These are phyloP conservation scores for Fragosphaeria purpurea DNA, from an alignment of 2,329 filamentous ascomycete species.

Conservation along the genomic window DNA sequence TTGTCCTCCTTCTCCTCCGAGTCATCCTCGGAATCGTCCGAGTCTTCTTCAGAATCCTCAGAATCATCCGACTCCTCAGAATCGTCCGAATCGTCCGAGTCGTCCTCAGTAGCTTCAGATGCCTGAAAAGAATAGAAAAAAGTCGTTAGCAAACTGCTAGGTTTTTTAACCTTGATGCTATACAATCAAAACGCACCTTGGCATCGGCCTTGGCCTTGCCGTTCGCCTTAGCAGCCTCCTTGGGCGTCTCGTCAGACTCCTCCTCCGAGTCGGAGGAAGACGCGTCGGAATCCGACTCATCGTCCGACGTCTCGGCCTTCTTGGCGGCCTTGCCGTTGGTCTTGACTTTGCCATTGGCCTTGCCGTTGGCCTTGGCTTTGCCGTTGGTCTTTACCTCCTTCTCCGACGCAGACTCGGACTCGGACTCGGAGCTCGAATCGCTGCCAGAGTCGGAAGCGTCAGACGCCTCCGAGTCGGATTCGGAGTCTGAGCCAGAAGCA, in stretches of 20 bases:
- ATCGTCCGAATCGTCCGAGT: constrained; percentile 24
- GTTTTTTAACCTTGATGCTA: too few species aligned
- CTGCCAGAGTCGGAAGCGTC: constrained; percentile 4
- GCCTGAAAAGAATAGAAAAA: constrained; percentile 9
- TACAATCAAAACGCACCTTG: too few species aligned
- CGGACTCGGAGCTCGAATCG: constrained; percentile 16
- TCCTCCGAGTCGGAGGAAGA: constrained; percentile 1
- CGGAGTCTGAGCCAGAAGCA: constrained; percentile 26
- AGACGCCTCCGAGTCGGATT: constrained; percentile 21
- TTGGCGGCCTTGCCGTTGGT: constrained; percentile 14
- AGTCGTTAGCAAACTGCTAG: too few species aligned
- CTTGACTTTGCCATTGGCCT: constrained; percentile 4
- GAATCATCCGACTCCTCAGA: constrained; percentile 14
- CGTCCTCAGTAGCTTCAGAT: constrained; percentile 22
- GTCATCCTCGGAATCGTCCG: constrained; percentile 17
- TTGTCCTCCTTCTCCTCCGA: constrained; percentile 26
- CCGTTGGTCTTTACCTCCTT: constrained; percentile 7
- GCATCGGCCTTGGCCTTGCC: constrained; percentile 16
- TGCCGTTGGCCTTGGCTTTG: neutral
- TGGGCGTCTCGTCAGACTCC: neutral
- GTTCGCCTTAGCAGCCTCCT: constrained; percentile 14
- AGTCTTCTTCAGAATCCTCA: constrained; percentile 21
- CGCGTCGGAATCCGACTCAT: neutral
- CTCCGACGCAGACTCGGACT: constrained; percentile 24
- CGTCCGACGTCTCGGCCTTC: neutral